Evolutionary conservation across 108 stramenopile species (phyloP).

Genomic region (Stephanodiscus minutulus): DNA sequence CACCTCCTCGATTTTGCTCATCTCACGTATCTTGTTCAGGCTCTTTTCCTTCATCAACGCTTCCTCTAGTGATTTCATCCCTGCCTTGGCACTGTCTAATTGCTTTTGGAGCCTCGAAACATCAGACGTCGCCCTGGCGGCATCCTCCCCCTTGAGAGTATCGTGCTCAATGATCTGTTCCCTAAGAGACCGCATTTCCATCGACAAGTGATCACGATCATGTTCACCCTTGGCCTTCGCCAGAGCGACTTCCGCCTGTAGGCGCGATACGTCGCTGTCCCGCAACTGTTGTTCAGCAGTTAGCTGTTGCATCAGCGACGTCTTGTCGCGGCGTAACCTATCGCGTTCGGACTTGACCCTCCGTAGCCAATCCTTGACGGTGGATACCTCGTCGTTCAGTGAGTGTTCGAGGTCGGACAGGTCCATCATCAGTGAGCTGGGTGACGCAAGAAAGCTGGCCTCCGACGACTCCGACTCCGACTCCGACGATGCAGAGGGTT

Average conservation of each 20-base stretch:
- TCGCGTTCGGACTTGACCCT: conserved; percentile 1
- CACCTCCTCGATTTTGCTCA: not conserved
- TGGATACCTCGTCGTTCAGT: conserved; percentile 10
- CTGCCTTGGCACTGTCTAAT: not conserved
- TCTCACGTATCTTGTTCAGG: not conserved
- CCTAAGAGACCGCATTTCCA: not conserved
- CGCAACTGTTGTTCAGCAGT: not conserved
- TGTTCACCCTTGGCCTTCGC: not conserved
- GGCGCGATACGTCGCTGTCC: not conserved
- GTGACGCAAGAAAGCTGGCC: not conserved
- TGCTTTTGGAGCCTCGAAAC: not conserved
- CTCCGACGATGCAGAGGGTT: too few species aligned
- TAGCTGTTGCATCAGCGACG: not conserved
- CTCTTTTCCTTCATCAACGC: conserved; percentile 2
- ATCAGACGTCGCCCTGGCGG: not conserved
- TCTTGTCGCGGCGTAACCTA: not conserved
- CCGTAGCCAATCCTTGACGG: conserved; percentile 8
- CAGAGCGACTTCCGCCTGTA: not conserved
- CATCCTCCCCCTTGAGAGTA: not conserved
- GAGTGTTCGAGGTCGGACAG: conserved; percentile 18
- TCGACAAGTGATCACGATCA: not conserved
- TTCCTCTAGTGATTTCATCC: not conserved
- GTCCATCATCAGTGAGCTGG: conserved; percentile 7
- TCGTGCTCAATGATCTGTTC: not conserved
- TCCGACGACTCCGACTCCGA: too few species aligned